Conservation (phyloP, 768 basidiomycete genomes). For the Xanthoconium purpureum region DNA sequence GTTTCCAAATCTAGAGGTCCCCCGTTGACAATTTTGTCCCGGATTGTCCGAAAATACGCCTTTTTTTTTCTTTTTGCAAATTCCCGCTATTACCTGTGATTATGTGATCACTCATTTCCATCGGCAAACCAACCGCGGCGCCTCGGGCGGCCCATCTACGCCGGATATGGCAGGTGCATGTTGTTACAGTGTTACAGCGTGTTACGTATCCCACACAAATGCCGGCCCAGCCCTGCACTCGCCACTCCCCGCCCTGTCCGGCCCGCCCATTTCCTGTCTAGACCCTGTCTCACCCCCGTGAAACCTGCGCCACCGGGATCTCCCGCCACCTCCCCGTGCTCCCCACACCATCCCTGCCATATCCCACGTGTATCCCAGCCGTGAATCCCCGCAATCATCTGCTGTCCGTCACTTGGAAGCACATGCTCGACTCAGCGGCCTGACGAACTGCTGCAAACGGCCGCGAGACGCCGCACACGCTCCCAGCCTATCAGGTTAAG, state of each 20-base stretch:
- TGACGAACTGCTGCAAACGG: not conserved
- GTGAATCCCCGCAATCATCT: conserved; percentile 7
- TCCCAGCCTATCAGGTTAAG: not conserved
- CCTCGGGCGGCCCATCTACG: conserved; percentile 25
- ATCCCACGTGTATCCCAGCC: conserved; percentile 6
- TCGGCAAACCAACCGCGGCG: conserved; percentile 32
- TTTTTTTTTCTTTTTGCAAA: conserved; percentile 26
- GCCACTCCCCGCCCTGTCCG: conserved; percentile 21
- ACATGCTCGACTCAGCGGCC: not conserved
- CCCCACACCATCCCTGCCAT: conserved; percentile 3
- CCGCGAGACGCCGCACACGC: not conserved
- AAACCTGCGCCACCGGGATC: conserved; percentile 28
- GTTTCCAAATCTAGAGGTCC: conserved; percentile 14
- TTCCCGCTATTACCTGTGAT: conserved; percentile 32
- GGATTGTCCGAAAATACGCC: conserved; percentile 26
- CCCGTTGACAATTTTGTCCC: conserved; percentile 19
- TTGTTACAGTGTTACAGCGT: conserved; percentile 23
- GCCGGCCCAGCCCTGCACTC: conserved; percentile 26
- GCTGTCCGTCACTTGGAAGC: not conserved
- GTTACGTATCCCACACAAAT: conserved; percentile 28
- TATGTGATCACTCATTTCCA: conserved; percentile 24
- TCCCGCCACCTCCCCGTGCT: conserved; percentile 9
- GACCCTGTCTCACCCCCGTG: conserved; percentile 13
- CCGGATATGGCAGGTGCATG: conserved; percentile 20
- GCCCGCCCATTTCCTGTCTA: conserved; percentile 12